Evolutionary conservation across 306 rosid species (phyloP).

Genomic region (Dalbergia oliveri): DNA sequence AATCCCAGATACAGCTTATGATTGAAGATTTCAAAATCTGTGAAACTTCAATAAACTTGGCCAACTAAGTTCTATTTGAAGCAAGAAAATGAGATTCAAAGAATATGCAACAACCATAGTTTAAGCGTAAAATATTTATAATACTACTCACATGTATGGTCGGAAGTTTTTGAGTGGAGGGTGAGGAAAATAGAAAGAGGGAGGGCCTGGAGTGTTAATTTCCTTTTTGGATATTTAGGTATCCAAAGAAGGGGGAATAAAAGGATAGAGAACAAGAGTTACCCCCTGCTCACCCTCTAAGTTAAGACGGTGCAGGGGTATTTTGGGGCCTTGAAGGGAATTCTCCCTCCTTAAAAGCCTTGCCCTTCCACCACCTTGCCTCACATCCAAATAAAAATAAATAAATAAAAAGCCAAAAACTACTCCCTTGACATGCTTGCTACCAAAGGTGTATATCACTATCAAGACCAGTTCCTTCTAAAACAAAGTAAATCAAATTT

Average conservation of each 20-base stretch:
- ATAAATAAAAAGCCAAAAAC: not conserved
- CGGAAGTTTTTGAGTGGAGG: not conserved
- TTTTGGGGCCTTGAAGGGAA: not conserved
- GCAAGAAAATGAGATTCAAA: not conserved
- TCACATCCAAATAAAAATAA: not conserved
- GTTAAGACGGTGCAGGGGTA: not conserved
- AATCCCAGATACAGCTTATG: not conserved
- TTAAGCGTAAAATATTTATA: not conserved
- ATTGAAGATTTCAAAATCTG: not conserved
- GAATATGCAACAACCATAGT: not conserved
- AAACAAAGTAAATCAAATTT: slow-evolving; percentile 1
- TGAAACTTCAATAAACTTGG: not conserved
- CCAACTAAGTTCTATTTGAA: not conserved
- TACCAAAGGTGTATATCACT: slow-evolving; percentile 14
- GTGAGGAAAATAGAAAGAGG: not conserved
- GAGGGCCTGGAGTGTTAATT: not conserved
- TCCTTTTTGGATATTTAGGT: not conserved
- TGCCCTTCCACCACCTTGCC: not conserved
- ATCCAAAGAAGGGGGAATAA: not conserved
- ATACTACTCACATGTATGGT: not conserved
- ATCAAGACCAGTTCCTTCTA: slow-evolving; percentile 16
- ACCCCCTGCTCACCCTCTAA: slow-evolving; percentile 6
- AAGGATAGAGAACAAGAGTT: not conserved
- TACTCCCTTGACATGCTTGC: not conserved
- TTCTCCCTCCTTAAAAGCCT: too few relatives aligned